Evolutionary conservation across 2,329 filamentous ascomycete species (phyloP).

Genomic region (Hymenoscyphus fructigenus): DNA sequence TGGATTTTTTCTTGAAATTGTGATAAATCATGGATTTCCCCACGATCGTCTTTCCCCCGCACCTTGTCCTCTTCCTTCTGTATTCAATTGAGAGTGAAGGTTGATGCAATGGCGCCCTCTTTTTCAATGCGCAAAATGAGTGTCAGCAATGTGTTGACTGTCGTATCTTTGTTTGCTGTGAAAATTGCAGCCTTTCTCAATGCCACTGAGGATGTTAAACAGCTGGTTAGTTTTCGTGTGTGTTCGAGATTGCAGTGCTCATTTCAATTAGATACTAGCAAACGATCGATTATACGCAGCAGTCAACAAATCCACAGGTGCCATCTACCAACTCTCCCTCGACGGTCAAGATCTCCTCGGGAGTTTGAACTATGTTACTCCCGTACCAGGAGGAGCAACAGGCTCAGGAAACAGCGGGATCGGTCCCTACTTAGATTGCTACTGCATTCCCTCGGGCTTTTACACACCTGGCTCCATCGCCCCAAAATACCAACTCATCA

Average conservation of each 20-base stretch:
- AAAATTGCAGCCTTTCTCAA: conserved; percentile 19
- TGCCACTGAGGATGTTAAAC: conserved; percentile 34
- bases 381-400: conserved; percentile 25
- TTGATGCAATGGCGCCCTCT: neutral
- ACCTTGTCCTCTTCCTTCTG: neutral
- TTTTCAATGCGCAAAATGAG: neutral
- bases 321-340: conserved; percentile 44
- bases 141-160: neutral
- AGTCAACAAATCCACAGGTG: conserved; percentile 44
- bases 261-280: conserved; percentile 34
- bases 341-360: conserved; percentile 55
- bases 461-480: conserved; percentile 56
- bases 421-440: conserved; percentile 62
- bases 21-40: neutral
- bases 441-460: conserved; percentile 58
- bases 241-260: neutral
- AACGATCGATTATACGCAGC: conserved; percentile 47
- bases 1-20: neutral
- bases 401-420: conserved; percentile 47
- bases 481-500: conserved; percentile 50
- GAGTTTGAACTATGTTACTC: conserved; percentile 26
- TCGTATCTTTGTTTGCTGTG: neutral
- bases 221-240: conserved; percentile 23
- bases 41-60: neutral
- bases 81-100: neutral